Evolutionary conservation across 202 grass and related monocot species (phyloP), one percentile per base, ranked within the genome.

Genomic region (Zoysia matrella): DNA sequence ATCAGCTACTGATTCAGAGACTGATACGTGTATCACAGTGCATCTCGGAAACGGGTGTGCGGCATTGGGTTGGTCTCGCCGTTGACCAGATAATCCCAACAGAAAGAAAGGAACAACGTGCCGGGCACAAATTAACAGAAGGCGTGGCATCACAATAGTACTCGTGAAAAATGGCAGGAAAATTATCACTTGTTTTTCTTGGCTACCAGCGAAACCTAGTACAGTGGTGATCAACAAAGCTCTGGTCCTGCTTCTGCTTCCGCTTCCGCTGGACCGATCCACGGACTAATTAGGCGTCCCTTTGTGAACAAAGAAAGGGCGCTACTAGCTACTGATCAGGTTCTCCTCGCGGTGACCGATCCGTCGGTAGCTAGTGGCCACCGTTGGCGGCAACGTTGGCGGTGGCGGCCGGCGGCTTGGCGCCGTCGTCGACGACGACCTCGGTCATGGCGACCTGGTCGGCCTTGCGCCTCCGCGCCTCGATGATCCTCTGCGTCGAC

Each of bases 401-500:
- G 84, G 69, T 78, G 22, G 10, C 80, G 64, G 15, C 55, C 46
- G 46, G 46, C 4, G n/a, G 56, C 15, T 51, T 51, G 49, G 8
- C 2, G 0, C 49, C 8, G 49, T 10, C 56, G 56, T 79, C 88
- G 76, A 90, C 93, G 70, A 94, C 93, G 65, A 96, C 96, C 78
- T 90, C 88, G 0, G 82, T 81, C 77, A 93, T 78, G 56, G 88
- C 86, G 52, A 93, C 79, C 49, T 93, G 90, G 49, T 69, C 73
- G 47, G 11, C 56, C 86, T 94, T 96, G 82, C 82, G 90, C 84
- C 87, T 80, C 67, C 91, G 67, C 11, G 85, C 89, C 67, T 90
- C 87, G 2, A 92, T 83, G 82, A 93, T 92, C 58, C 77, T 43
- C 83, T 90, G 87, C 12, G 96, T 99, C 1, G 93, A 96, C 83